These are phyloP conservation scores for Thelonectria rubi DNA, from an alignment of 2,329 filamentous ascomycete genomes.

Conservation along the genomic window DNA sequence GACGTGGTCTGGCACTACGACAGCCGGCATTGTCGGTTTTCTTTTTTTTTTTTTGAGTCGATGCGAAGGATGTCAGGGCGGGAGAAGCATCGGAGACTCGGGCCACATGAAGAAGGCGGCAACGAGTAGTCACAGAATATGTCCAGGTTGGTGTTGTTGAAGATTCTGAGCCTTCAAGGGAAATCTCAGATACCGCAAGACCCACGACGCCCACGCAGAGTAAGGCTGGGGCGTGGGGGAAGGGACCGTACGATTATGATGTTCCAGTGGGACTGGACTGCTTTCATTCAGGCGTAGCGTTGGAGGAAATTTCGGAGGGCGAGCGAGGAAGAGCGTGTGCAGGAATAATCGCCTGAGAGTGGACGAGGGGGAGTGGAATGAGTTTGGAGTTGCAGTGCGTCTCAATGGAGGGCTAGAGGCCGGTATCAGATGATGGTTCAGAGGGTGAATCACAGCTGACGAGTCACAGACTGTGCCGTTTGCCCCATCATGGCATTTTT, in stretches of 20 bases:
- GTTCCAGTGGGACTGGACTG: constrained; percentile 11
- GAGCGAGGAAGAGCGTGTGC: constrained; percentile 13
- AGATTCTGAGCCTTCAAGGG: not conserved
- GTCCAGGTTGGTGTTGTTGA: not conserved
- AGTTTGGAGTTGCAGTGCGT: constrained; percentile 8
- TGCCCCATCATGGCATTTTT: not conserved
- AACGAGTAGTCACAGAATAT: not conserved
- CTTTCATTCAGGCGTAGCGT: constrained; percentile 14
- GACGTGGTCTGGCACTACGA: constrained; percentile 19
- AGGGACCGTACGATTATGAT: constrained; percentile 24
- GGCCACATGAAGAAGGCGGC: not conserved
- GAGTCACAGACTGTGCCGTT: constrained; percentile 2
- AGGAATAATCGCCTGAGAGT: constrained; percentile 33
- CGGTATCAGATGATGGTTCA: constrained; percentile 10
- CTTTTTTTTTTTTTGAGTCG: not conserved
- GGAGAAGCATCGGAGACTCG: not conserved
- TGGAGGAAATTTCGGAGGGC: constrained; percentile 28
- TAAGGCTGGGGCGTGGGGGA: constrained; percentile 25
- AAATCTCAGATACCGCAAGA: not conserved
- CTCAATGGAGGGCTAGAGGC: not conserved
- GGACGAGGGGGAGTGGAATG: constrained; percentile 19
- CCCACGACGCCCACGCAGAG: constrained; percentile 11
- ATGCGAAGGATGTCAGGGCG: not conserved
- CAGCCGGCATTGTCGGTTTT: constrained; percentile 35
- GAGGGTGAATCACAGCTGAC: constrained; percentile 18